Evolutionary conservation across 176 grass and related monocot species (phyloP).

Genomic region (Saccharum spontaneum): DNA sequence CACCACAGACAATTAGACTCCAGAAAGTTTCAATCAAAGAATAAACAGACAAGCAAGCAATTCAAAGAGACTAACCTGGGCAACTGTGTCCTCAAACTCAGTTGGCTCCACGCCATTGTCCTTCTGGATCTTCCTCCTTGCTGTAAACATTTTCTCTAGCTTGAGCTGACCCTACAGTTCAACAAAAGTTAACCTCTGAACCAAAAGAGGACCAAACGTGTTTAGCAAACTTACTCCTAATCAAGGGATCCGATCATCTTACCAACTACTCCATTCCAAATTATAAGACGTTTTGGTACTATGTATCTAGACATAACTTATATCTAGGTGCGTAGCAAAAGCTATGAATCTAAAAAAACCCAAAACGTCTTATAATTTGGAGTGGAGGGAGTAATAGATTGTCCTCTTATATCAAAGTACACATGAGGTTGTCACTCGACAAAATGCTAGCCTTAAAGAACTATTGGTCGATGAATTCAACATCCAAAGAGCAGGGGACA

Average conservation of each 20-base stretch:
- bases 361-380: no score
- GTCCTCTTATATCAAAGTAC: background rate
- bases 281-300: no score
- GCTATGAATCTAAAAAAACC: no score
- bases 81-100: slow-evolving; percentile 78
- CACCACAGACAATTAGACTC: background rate
- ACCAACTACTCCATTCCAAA: background rate
- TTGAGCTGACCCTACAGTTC: background rate
- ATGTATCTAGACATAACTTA: no score
- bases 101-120: slow-evolving; percentile 63
- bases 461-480: background rate
- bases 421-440: background rate
- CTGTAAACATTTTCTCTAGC: slow-evolving; percentile 58
- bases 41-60: background rate
- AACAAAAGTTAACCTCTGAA: background rate
- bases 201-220: background rate
- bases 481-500: background rate
- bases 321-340: no score
- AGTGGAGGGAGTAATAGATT: background rate
- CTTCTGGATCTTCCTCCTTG: slow-evolving; percentile 79
- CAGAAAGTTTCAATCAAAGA: background rate
- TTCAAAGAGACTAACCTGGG: slow-evolving; percentile 44
- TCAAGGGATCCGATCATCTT: background rate
- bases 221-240: background rate
- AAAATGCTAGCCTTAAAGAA: background rate